Base-by-base conservation (phyloP, 2,329 filamentous ascomycete genomes). In the Penicillium sp. region DNA sequence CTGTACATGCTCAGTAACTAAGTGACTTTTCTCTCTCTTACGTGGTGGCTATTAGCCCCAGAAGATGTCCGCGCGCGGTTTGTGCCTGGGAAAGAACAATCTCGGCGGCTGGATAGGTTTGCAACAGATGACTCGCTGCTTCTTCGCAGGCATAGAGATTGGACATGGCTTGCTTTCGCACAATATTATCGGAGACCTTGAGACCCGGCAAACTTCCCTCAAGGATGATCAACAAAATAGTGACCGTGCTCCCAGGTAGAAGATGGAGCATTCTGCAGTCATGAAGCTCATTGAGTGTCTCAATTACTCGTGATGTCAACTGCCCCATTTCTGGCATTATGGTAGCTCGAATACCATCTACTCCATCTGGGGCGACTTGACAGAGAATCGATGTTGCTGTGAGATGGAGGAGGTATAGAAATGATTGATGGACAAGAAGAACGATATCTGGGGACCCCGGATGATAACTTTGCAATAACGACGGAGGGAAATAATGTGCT, bases 41-140 rank as follows among this genome's bases (percentile, higher is more conserved):
- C 6, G 45, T 53, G 16, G 45, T 53, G 16, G 40, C 16, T 3
- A 34, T 34, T 40, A 53, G 40, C 0, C 51, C 51, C 24, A 53
- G 14, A 6, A 53, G 40, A 40, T 53, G 45, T 2, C 51, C 51
- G 32, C 51, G 51, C n/a, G 53, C 53, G 48, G 42, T 43, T 21
- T 55, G 53, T 8, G 48, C 48, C n/a, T 43, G 48, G 3, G 53
- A 55, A 21, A 55, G 44, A 36, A 55, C 53, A 46, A 55, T 52
- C 16, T 55, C 39, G 9, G 53, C 53, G 10, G 53, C 53, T n/a
- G 53, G 53, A 44, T 55, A 55, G 13, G 53, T 55, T 45, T 55
- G 48, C 31, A 52, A 16, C 32, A 55, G 22, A 21, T 43, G 29
- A 1, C 43, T 45, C 24, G 53, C 53, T 4, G 48, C 43, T 46